Evolutionary conservation across 805 yeast species (phyloP).

Genomic region (Candida germanica): DNA sequence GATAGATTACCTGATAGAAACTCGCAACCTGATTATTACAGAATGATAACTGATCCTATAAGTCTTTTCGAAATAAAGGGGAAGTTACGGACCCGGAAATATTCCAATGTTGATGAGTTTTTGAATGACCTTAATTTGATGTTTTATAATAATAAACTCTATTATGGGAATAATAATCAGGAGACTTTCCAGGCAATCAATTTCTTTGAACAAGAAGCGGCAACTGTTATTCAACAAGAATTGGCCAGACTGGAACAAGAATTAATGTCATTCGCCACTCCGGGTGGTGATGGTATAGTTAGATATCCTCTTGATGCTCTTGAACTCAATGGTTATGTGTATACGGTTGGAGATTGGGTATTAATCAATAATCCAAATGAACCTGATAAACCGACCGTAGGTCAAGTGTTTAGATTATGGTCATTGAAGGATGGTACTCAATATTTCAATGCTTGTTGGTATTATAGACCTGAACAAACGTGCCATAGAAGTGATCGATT

Average conservation of each 20-base stretch:
- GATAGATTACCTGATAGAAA: conserved; percentile 78
- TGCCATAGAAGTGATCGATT: conserved; percentile 88
- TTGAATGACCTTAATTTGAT: conserved; percentile 72
- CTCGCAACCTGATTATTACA: conserved; percentile 52
- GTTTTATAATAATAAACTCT: conserved; percentile 70
- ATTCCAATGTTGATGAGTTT: conserved; percentile 70
- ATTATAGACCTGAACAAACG: conserved; percentile 95
- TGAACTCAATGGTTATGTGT: conserved; percentile 65
- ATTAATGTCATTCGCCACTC: conserved; percentile 43
- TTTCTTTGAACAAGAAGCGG: conserved; percentile 59
- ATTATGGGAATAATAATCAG: conserved; percentile 50
- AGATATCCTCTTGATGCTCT: conserved; percentile 80
- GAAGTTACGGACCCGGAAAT: conserved; percentile 81
- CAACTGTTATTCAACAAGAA: conserved; percentile 60
- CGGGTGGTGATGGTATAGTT: conserved; percentile 47
- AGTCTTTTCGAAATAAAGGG: conserved; percentile 72
- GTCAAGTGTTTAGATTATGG: conserved; percentile 94
- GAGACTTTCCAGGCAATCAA: conserved; percentile 60
- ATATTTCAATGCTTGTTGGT: conserved; percentile 96
- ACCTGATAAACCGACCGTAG: conserved; percentile 84
- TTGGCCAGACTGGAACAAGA: conserved; percentile 79
- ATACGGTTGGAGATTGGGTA: conserved; percentile 94
- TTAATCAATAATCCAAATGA: conserved; percentile 85
- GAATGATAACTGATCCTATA: conserved; percentile 54
- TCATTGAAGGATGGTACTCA: conserved; percentile 76